Evolutionary conservation across 1,139 yeast species (phyloP).

Genomic region (Petasospora fabianii): DNA sequence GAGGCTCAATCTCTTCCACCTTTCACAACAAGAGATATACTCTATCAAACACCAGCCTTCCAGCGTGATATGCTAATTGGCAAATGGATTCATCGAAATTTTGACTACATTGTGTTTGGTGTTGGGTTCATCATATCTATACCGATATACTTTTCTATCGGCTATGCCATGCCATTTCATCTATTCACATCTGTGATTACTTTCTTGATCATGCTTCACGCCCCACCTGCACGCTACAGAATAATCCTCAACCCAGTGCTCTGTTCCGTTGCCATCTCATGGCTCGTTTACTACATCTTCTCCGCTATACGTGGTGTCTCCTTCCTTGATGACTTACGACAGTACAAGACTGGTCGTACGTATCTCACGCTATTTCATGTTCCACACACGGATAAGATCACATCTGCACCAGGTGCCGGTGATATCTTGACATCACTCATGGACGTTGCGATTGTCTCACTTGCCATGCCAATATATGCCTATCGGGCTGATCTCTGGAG

Average conservation of each 20-base stretch:
- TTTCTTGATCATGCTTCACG: constrained; percentile 54
- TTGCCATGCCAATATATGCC: constrained; percentile 74
- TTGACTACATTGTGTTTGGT: constrained; percentile 56
- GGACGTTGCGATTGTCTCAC: constrained; percentile 73
- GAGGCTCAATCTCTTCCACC: too few relatives aligned
- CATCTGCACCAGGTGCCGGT: constrained; percentile 87
- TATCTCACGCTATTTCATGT: constrained; percentile 56
- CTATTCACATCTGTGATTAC: constrained; percentile 42
- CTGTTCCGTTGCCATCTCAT: constrained; percentile 55
- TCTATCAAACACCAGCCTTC: constrained; percentile 17
- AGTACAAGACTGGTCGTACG: constrained; percentile 67
- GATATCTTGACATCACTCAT: constrained; percentile 66
- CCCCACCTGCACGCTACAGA: constrained; percentile 50
- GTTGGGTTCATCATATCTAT: constrained; percentile 49
- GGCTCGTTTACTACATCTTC: constrained; percentile 59
- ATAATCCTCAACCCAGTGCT: constrained; percentile 67
- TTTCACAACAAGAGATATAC: constrained; percentile 20
- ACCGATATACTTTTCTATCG: constrained; percentile 43
- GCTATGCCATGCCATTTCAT: constrained; percentile 57
- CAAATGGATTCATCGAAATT: constrained; percentile 40
- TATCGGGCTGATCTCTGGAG: constrained; percentile 60
- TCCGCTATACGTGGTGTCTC: constrained; percentile 48
- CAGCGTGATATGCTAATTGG: constrained; percentile 29
- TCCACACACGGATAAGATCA: constrained; percentile 1
- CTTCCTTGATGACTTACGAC: constrained; percentile 46